Conservation (phyloP, 192 early-diverging fungal genomes). For the Backusella liffmaniae region DNA sequence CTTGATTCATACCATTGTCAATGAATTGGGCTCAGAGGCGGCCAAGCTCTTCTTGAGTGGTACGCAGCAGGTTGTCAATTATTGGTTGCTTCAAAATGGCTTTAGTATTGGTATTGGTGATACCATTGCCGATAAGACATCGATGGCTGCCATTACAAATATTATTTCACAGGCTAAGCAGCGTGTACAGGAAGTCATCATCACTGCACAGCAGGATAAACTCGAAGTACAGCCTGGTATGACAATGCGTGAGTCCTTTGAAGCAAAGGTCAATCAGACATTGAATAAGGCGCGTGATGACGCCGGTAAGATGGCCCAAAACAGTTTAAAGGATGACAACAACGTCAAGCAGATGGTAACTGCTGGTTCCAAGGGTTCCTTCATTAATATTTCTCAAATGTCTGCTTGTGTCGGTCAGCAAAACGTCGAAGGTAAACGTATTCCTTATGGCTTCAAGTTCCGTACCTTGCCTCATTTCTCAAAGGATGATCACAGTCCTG, state of each 20-base stretch:
- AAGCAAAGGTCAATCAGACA: slow-evolving; percentile 81
- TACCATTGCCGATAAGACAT: slow-evolving; percentile 79
- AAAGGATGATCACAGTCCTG: slow-evolving; percentile 95
- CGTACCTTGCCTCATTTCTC: slow-evolving; percentile 97
- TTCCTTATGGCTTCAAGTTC: slow-evolving; percentile 95
- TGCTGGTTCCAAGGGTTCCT: slow-evolving; percentile 94
- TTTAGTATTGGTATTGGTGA: slow-evolving; percentile 99
- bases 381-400: slow-evolving; percentile 98
- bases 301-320: slow-evolving; percentile 83
- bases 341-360: slow-evolving; percentile 97
- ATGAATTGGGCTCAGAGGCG: slow-evolving; percentile 86
- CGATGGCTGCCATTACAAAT: slow-evolving; percentile 70
- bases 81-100: slow-evolving; percentile 92
- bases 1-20: slow-evolving; percentile 92
- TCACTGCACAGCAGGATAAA: slow-evolving; percentile 78
- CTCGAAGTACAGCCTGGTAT: slow-evolving; percentile 87
- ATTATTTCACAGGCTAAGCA: slow-evolving; percentile 83
- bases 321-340: slow-evolving; percentile 84
- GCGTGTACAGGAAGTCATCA: slow-evolving; percentile 83
- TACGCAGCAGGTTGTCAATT: slow-evolving; percentile 89
- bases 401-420: slow-evolving; percentile 99
- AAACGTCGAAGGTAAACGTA: slow-evolving; percentile 98
- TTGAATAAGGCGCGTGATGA: slow-evolving; percentile 90
- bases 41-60: slow-evolving; percentile 92
- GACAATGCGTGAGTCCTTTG: slow-evolving; percentile 91